These are phyloP conservation scores for Trichophyton mentagrophytes DNA, from an alignment of 2,329 filamentous ascomycete species.

Conservation along the genomic window DNA sequence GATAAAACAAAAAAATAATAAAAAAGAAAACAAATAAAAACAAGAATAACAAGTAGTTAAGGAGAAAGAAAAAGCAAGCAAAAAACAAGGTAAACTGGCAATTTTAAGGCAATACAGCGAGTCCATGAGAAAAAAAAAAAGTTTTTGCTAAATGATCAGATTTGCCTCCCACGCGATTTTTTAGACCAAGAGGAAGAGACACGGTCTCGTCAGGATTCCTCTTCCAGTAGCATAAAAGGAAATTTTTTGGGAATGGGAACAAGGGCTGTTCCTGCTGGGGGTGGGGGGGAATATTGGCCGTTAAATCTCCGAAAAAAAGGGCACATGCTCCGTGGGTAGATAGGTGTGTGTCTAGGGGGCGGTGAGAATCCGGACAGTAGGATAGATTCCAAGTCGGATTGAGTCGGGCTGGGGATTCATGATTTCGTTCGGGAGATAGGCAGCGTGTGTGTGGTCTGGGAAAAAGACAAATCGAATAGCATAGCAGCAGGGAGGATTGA, in stretches of 20 bases:
- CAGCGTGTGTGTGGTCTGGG: background rate
- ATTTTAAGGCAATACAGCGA: slow-evolving; percentile 3
- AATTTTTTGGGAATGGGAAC: background rate
- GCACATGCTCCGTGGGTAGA: background rate
- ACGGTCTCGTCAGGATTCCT: background rate
- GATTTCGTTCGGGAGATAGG: background rate
- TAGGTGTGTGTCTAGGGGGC: background rate
- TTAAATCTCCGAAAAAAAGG: background rate
- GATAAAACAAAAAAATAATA: background rate
- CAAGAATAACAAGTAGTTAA: background rate
- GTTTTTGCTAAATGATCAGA: slow-evolving; percentile 3
- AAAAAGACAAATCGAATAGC: background rate
- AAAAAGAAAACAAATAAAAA: background rate
- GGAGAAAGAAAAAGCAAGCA: background rate
- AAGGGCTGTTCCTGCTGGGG: background rate
- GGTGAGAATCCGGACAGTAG: background rate
- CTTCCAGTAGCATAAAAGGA: slow-evolving; percentile 4
- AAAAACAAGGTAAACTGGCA: slow-evolving; percentile 3
- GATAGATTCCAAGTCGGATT: background rate
- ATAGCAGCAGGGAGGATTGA: background rate
- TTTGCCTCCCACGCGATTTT: slow-evolving; percentile 3
- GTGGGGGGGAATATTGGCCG: background rate
- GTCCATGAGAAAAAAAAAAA: background rate
- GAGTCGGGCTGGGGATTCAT: background rate
- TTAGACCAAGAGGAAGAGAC: slow-evolving; percentile 6